These are phyloP conservation scores for Tremella yokohamensis DNA, from an alignment of 768 basidiomycete species.

Conservation along the genomic window DNA sequence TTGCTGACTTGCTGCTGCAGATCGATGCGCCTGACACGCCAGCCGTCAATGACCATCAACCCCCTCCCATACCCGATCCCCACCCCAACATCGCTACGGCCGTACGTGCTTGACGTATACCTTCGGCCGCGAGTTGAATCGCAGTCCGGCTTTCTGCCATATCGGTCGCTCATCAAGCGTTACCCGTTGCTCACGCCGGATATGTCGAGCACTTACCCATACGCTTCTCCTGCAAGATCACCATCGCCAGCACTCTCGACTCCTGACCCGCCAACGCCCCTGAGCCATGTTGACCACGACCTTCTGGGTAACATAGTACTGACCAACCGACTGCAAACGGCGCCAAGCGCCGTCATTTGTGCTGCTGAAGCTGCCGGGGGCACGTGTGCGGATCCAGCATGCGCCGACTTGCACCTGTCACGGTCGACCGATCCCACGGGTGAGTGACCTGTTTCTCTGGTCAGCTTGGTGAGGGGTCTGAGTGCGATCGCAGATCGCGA, in stretches of 20 bases:
- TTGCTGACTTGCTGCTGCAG: too few species aligned
- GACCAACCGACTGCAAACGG: slow-evolving; percentile 24
- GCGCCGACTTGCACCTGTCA: slow-evolving; percentile 30
- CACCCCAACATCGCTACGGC: background rate
- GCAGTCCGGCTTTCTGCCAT: background rate
- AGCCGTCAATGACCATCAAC: too few species aligned
- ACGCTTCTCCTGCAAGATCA: background rate
- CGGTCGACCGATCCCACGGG: background rate
- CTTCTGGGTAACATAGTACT: slow-evolving; percentile 34
- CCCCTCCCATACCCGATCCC: background rate
- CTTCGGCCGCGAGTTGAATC: background rate
- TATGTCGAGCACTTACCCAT: background rate
- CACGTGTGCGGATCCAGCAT: slow-evolving; percentile 35
- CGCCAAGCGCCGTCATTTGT: slow-evolving; percentile 29
- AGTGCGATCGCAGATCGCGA: background rate
- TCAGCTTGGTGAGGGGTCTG: background rate
- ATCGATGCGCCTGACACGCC: too few species aligned
- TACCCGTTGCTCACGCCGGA: background rate
- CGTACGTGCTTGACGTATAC: background rate
- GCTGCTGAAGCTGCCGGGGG: slow-evolving; percentile 36
- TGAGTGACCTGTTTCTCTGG: slow-evolving; percentile 1
- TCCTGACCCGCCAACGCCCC: background rate
- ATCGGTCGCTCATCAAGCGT: slow-evolving; percentile 1
- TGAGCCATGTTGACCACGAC: slow-evolving; percentile 16
- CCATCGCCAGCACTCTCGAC: background rate